These are phyloP conservation scores for Candida incommunis DNA, from an alignment of 805 yeast species.

Conservation along the genomic window DNA sequence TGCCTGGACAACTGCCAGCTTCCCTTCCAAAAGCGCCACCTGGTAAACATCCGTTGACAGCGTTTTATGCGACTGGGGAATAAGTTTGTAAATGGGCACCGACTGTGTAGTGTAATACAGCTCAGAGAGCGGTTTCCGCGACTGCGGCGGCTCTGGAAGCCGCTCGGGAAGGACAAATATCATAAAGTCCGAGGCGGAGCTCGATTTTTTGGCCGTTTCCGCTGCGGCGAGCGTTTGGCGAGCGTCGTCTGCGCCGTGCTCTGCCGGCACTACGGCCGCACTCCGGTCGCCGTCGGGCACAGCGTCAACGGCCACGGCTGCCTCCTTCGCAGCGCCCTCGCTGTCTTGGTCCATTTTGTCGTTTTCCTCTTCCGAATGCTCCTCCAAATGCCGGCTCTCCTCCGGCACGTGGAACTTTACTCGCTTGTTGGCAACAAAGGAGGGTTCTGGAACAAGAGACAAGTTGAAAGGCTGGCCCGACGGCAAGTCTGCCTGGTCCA, in stretches of 20 bases:
- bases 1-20: conserved; percentile 76
- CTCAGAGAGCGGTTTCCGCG: conserved; percentile 50
- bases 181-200: conserved; percentile 7
- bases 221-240: background rate
- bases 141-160: conserved; percentile 22
- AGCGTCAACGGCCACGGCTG: background rate
- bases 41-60: conserved; percentile 76
- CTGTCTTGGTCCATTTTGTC: background rate
- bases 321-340: background rate
- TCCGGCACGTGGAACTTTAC: background rate
- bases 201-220: background rate
- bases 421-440: conserved; percentile 21
- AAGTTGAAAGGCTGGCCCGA: background rate
- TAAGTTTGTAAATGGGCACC: conserved; percentile 62
- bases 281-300: background rate
- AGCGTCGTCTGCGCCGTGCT: background rate
- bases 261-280: background rate
- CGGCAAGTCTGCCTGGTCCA: conserved; percentile 39
- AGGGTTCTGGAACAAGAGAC: background rate
- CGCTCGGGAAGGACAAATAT: conserved; percentile 20
- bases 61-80: conserved; percentile 78
- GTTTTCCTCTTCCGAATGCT: background rate
- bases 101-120: conserved; percentile 79
- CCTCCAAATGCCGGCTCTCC: background rate
- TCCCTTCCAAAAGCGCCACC: conserved; percentile 76